These are phyloP conservation scores for Cutaneotrichosporon mucoides DNA, from an alignment of 1,284 basidiomycete genomes.

Conservation along the genomic window DNA sequence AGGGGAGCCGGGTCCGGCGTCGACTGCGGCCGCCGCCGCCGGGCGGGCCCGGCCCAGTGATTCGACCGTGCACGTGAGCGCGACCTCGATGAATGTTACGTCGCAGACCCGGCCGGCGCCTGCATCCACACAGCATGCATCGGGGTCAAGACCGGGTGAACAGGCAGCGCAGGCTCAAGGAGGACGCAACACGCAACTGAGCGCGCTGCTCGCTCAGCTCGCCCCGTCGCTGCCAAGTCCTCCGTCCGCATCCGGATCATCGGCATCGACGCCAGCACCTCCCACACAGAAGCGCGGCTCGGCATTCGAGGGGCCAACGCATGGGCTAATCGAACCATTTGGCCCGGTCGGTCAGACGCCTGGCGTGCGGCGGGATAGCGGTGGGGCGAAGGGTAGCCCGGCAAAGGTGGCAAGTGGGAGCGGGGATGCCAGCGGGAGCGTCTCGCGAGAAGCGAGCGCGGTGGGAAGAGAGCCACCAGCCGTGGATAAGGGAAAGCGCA, in stretches of 20 bases:
- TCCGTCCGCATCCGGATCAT: neutral
- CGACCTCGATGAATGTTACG: too few relatives aligned
- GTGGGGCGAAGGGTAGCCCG: neutral
- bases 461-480: too few relatives aligned
- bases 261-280: slow-evolving; percentile 1
- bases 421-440: too few relatives aligned
- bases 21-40: neutral
- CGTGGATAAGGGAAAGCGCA: slow-evolving; percentile 10
- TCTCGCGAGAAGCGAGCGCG: too few relatives aligned
- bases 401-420: neutral
- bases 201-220: slow-evolving; percentile 13
- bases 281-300: slow-evolving; percentile 7
- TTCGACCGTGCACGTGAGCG: too few relatives aligned
- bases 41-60: neutral
- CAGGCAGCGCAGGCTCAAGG: neutral
- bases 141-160: neutral
- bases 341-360: slow-evolving; percentile 28
- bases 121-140: neutral
- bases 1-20: neutral
- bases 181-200: slow-evolving; percentile 4
- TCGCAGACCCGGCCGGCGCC: neutral
- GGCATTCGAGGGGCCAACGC: slow-evolving; percentile 14
- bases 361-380: neutral
- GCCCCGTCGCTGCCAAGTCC: neutral
- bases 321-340: slow-evolving; percentile 35